Evolutionary conservation across 1,284 basidiomycete species (phyloP).

Genomic region (Sparassis latifolia): DNA sequence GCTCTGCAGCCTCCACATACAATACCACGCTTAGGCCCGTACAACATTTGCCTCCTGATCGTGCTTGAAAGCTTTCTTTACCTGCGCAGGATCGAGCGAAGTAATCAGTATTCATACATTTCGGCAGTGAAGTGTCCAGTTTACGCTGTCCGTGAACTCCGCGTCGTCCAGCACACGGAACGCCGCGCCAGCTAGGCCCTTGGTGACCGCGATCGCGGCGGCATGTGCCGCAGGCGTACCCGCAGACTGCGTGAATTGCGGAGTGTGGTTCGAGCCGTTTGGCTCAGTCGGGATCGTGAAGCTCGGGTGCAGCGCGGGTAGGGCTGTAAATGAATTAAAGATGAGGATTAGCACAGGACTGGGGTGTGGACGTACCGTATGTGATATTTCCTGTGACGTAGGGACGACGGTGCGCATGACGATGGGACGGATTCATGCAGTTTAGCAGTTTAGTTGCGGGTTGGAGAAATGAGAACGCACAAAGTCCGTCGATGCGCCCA

Average conservation of each 20-base stretch:
- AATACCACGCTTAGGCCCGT: no score
- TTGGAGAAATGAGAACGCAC: conserved; percentile 31
- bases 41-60: neutral
- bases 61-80: conserved; percentile 5
- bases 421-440: neutral
- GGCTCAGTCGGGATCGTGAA: conserved; percentile 46
- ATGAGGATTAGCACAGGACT: neutral
- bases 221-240: conserved; percentile 49
- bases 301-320: conserved; percentile 18
- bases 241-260: conserved; percentile 49
- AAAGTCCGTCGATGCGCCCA: conserved; percentile 66
- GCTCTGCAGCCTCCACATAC: no score
- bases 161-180: conserved; percentile 52
- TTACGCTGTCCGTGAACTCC: conserved; percentile 33
- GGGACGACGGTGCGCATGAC: neutral
- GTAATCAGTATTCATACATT: neutral
- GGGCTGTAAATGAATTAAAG: conserved; percentile 6
- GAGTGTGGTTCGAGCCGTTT: conserved; percentile 61
- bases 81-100: neutral
- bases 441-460: neutral
- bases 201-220: conserved; percentile 47
- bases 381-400: conserved; percentile 48
- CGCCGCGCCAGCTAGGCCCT: conserved; percentile 53
- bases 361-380: conserved; percentile 35
- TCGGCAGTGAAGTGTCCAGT: neutral